phyloP scores from a whole-genome alignment of 371 early-diverging fungal species.

The Mucor irregularis region DNA sequence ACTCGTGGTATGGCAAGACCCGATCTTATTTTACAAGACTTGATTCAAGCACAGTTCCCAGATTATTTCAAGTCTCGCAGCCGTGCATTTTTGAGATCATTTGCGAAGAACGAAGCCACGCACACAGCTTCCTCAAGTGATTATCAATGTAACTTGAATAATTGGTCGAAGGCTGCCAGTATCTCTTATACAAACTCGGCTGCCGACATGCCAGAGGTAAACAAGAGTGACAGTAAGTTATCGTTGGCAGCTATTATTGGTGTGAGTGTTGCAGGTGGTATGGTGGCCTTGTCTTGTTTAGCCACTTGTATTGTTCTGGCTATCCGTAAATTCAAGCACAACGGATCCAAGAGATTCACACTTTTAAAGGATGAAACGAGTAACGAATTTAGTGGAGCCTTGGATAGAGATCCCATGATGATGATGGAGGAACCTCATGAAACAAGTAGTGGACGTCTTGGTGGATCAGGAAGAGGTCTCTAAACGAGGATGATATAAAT shows the following conservation, averaged over 20 bases:
- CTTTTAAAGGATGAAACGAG: conserved; percentile 15
- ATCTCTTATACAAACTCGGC: conserved; percentile 9
- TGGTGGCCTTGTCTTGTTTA: conserved; percentile 23
- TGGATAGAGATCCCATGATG: conserved; percentile 24
- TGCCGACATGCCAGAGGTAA: conserved; percentile 10
- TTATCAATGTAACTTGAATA: conserved; percentile 23
- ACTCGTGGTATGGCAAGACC: conserved; percentile 34
- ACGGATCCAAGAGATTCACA: conserved; percentile 7
- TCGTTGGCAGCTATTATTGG: conserved; percentile 24
- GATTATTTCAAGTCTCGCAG: conserved; percentile 22
- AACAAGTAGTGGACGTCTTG: conserved; percentile 9
- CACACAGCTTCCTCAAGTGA: conserved; percentile 2
- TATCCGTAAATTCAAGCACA: conserved; percentile 22
- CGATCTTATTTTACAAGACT: conserved; percentile 31
- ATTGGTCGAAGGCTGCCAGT: conserved; percentile 2
- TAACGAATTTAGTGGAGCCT: conserved; percentile 12
- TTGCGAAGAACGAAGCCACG: conserved; percentile 18
- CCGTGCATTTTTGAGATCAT: conserved; percentile 30
- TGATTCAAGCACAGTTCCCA: conserved; percentile 36
- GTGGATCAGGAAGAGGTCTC: conserved; percentile 18
- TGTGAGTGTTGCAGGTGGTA: conserved; percentile 21
- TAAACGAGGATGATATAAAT: not conserved
- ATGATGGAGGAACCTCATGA: conserved; percentile 16
- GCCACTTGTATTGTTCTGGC: conserved; percentile 7
- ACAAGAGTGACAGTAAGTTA: not conserved